phyloP scores from a whole-genome alignment of 2,329 filamentous ascomycete species.

The Zasmidium angulare region DNA sequence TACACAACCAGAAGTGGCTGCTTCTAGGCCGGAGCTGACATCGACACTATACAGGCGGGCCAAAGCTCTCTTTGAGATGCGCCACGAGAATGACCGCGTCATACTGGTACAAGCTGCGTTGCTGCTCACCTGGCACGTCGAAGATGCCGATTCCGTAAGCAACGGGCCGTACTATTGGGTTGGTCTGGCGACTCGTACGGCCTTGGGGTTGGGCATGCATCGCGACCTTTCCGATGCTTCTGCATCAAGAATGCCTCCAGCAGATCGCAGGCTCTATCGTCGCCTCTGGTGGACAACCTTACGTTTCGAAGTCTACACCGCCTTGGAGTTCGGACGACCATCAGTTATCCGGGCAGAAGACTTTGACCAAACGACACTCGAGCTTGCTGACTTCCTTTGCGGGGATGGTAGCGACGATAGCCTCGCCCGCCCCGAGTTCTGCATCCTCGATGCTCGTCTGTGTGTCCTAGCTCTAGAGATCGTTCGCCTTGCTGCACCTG shows the following conservation, averaged over 20 bases:
- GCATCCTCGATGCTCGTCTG: slow-evolving; percentile 6
- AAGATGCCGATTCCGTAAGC: slow-evolving; percentile 8
- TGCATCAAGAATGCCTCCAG: slow-evolving; percentile 8
- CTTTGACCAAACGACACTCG: slow-evolving; percentile 12
- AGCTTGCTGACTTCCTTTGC: slow-evolving; percentile 1
- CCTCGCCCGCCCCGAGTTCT: neutral
- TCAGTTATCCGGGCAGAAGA: slow-evolving; percentile 10
- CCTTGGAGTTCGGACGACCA: slow-evolving; percentile 11
- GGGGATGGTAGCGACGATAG: neutral
- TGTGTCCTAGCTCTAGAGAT: slow-evolving; percentile 6
- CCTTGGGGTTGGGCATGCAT: slow-evolving; percentile 17
- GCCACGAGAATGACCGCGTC: slow-evolving; percentile 14
- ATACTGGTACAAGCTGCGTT: slow-evolving; percentile 14
- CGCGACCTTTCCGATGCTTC: slow-evolving; percentile 11
- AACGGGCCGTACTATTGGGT: slow-evolving; percentile 12
- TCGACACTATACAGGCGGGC: slow-evolving; percentile 11
- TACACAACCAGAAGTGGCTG: slow-evolving; percentile 8
- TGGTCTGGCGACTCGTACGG: slow-evolving; percentile 8
- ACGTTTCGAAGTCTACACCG: slow-evolving; percentile 5
- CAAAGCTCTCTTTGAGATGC: slow-evolving; percentile 13
- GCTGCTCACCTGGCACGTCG: slow-evolving; percentile 16
- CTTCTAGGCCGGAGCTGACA: slow-evolving; percentile 8
- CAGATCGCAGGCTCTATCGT: slow-evolving; percentile 11
- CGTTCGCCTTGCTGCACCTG: slow-evolving; percentile 2
- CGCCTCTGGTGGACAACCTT: slow-evolving; percentile 9